A percentile compares a stretch with the other conserved stretches of the same genome.
Evolutionary conservation across 495 filamentous ascomycete genomes (phyloP).

Genomic region (Aspergillus indologenus): DNA sequence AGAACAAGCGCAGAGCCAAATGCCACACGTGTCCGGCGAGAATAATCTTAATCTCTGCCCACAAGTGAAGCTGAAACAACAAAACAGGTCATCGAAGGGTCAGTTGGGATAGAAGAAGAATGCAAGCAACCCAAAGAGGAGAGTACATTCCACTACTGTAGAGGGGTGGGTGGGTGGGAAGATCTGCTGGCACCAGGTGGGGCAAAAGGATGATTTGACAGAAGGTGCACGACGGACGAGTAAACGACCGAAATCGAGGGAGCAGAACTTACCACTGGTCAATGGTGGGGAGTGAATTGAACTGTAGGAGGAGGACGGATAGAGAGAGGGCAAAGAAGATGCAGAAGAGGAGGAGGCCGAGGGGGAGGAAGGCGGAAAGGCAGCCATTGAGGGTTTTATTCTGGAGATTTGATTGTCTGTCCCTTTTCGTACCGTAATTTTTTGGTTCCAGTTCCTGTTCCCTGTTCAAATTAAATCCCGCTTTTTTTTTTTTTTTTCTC

Average conservation of each 20-base stretch:
- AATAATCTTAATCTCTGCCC: constrained; percentile 19
- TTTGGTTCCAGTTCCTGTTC: neutral
- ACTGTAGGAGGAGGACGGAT: constrained; percentile 36
- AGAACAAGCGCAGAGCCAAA: constrained; percentile 23
- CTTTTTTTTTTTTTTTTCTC: no score
- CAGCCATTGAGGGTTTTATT: constrained; percentile 15
- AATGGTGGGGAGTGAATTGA: constrained; percentile 19
- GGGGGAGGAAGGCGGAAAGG: constrained; percentile 17
- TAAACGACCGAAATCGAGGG: neutral
- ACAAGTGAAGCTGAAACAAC: constrained; percentile 15
- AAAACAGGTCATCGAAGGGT: constrained; percentile 8
- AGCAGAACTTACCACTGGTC: constrained; percentile 24
- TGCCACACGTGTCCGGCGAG: constrained; percentile 35
- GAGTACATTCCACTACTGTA: neutral
- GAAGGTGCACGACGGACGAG: neutral
- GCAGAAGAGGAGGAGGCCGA: constrained; percentile 27
- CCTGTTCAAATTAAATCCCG: constrained; percentile 2
- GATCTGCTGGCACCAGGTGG: constrained; percentile 2
- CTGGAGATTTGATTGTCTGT: neutral
- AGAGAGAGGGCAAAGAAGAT: constrained; percentile 32
- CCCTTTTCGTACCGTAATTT: neutral
- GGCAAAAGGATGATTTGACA: constrained; percentile 1
- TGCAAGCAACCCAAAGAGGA: constrained; percentile 16
- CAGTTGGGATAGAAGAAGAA: constrained; percentile 6
- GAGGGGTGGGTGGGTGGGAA: neutral